A percentile compares a stretch with the other conserved stretches of the same genome.
Conservation (phyloP, 768 basidiomycete species). For the Panaeolus papilionaceus region DNA sequence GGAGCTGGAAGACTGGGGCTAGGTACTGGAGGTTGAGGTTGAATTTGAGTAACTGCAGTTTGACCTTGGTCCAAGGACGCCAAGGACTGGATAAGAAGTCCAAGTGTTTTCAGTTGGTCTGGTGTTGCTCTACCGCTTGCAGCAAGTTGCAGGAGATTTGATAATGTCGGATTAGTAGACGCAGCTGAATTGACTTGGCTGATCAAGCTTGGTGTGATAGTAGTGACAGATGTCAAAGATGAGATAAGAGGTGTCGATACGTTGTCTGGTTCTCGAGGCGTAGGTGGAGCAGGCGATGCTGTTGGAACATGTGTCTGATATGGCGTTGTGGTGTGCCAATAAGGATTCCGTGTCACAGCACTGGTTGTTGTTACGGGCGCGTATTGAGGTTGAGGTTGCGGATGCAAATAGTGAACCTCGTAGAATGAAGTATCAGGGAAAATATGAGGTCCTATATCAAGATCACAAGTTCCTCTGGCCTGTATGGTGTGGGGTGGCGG, state of each 20-base stretch:
- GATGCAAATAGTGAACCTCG: slow-evolving; percentile 72
- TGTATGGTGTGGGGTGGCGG: slow-evolving; percentile 74
- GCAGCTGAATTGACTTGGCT: slow-evolving; percentile 72
- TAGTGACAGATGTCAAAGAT: slow-evolving; percentile 48
- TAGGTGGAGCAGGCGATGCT: slow-evolving; percentile 25
- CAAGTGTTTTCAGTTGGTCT: slow-evolving; percentile 72
- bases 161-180: slow-evolving; percentile 68
- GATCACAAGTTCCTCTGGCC: slow-evolving; percentile 68
- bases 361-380: slow-evolving; percentile 33
- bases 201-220: slow-evolving; percentile 64
- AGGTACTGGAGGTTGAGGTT: slow-evolving; percentile 22
- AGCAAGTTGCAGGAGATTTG: slow-evolving; percentile 68
- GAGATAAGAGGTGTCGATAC: slow-evolving; percentile 49
- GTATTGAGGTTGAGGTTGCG: slow-evolving; percentile 27
- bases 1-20: background rate
- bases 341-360: slow-evolving; percentile 24
- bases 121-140: slow-evolving; percentile 65
- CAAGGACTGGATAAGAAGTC: slow-evolving; percentile 74
- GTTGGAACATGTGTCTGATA: slow-evolving; percentile 15
- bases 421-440: slow-evolving; percentile 74
- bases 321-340: slow-evolving; percentile 27
- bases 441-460: slow-evolving; percentile 78
- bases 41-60: slow-evolving; percentile 18
- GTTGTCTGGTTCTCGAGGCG: slow-evolving; percentile 23
- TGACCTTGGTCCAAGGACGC: slow-evolving; percentile 39